Evolutionary conservation across 305 asterid genomes (phyloP), one percentile per base, ranked within the genome.

Genomic region (Salvia sclarea): DNA sequence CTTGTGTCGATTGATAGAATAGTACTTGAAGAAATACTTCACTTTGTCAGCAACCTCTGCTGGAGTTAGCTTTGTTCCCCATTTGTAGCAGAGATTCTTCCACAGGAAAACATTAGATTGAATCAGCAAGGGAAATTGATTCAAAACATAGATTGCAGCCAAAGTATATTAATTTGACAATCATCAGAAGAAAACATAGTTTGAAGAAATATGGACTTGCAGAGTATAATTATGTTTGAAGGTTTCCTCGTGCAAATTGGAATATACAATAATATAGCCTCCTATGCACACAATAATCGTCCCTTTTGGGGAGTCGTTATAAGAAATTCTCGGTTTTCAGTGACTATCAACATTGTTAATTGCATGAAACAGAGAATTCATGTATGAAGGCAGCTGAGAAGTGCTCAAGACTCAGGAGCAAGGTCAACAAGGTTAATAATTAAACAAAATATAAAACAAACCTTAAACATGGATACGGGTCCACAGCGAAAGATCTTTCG

Each of bases 381-480:
- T 12, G 48, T 33, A 69, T 30, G 24, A 28, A 58, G 55, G 31
- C 20, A 3, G 54, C 22, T 60, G 60, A 66, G 56, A 54, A 66
- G 58, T 54, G 12, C 53, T 55, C 68, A 48, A 28, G 66, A 8
- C 44, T 55, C 69, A 49, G 20, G 61, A 38, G 25, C 8, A 6
- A 21, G 9, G 67, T 6, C 35, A 21, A 21, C 16, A 9, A 55
- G 60, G 41, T 22, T 43, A 22, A 3, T 16, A 25, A 37, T 9
- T 30, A 54, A 60, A 43, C 20, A 54, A 55, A 21, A 18, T 24
- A 53, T 8, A 66, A 61, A 41, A 76, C 83, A 30, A 71, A 95
- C 99, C 99, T 91, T 88, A 75, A 95, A 95, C 98, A 95, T 91
- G 56, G 99, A 91, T 33, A 91, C 92, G 55, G 99, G 99, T 37